Percentiles rank a stretch among this genome's conserved stretches.
phyloP scores from a whole-genome alignment of 176 grass and related monocot genomes.

The Oryza meridionalis region DNA sequence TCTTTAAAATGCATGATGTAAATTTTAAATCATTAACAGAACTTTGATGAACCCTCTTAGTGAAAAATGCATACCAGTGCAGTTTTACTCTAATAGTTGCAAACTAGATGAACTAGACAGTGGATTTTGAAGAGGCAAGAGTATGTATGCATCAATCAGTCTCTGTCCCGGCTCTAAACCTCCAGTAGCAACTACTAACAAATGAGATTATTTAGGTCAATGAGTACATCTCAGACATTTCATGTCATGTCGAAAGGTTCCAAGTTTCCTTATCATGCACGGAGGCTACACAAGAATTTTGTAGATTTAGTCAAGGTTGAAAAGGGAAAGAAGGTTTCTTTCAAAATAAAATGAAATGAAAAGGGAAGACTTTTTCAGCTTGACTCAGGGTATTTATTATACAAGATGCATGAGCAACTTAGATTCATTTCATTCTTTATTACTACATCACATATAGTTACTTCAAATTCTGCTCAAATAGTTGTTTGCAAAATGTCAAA shows the following conservation, averaged over 20 bases:
- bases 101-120: not conserved
- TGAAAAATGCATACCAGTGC: not conserved
- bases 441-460: not conserved
- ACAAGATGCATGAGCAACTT: not conserved
- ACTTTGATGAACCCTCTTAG: not conserved
- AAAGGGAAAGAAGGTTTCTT: conserved; percentile 12
- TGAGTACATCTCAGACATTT: not conserved
- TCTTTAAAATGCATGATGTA: not conserved
- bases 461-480: not conserved
- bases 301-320: conserved; percentile 11
- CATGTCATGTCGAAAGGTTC: not conserved
- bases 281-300: not conserved
- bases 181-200: conserved; percentile 25
- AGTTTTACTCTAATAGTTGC: not conserved
- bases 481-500: not conserved
- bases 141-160: not conserved
- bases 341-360: not conserved
- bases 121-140: not conserved
- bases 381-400: not conserved
- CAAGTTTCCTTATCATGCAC: conserved; percentile 6
- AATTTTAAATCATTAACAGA: not conserved
- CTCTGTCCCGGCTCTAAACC: not conserved
- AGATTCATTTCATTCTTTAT: not conserved
- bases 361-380: not conserved
- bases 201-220: conserved; percentile 25